These are phyloP conservation scores for Aspergillus intermedius DNA, from an alignment of 2,329 filamentous ascomycete genomes.

Conservation along the genomic window DNA sequence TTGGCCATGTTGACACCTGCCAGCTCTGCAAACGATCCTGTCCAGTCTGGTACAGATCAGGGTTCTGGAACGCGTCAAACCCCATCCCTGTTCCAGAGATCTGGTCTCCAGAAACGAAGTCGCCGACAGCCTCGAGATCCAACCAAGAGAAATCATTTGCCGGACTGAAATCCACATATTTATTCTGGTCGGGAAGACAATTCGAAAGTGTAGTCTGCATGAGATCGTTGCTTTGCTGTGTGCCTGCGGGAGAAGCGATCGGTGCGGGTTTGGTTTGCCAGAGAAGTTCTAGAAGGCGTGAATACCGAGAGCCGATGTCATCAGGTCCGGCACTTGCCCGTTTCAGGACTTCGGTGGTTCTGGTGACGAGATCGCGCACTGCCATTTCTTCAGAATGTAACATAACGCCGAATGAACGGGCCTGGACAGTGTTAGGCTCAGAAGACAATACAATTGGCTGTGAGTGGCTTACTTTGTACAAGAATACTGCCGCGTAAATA, in stretches of 20 bases:
- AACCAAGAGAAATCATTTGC: conserved; percentile 57
- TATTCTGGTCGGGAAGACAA: conserved; percentile 29
- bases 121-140: conserved; percentile 54
- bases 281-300: conserved; percentile 53
- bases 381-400: conserved; percentile 49
- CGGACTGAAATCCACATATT: conserved; percentile 37
- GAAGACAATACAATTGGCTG: not conserved
- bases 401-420: conserved; percentile 55
- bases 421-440: conserved; percentile 25
- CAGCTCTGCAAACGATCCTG: conserved; percentile 29
- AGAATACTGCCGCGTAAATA: conserved; percentile 59
- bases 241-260: conserved; percentile 17
- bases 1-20: conserved; percentile 35
- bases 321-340: conserved; percentile 53
- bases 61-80: conserved; percentile 29
- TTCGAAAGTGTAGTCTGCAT: conserved; percentile 26
- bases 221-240: conserved; percentile 25
- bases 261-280: conserved; percentile 46
- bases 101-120: conserved; percentile 47
- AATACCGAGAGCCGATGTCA: conserved; percentile 56
- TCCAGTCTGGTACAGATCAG: conserved; percentile 23
- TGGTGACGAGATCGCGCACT: conserved; percentile 52
- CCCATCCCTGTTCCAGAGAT: conserved; percentile 29
- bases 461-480: conserved; percentile 51
- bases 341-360: conserved; percentile 54